These are phyloP conservation scores for Violaceomyces palustris DNA, from an alignment of 1,284 basidiomycete species.

Conservation along the genomic window DNA sequence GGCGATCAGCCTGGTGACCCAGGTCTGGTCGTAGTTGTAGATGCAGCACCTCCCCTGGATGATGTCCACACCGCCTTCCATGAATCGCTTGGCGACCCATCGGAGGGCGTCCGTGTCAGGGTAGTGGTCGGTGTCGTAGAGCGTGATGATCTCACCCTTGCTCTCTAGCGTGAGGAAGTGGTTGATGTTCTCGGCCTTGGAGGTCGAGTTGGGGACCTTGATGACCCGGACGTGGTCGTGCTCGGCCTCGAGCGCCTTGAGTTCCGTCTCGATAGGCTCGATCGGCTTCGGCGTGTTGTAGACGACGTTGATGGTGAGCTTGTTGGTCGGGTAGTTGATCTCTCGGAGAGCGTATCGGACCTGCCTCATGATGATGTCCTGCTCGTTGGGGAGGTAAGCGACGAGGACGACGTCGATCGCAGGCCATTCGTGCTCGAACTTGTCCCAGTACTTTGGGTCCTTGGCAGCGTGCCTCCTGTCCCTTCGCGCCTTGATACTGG, in stretches of 20 bases:
- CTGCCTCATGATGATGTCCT: constrained; percentile 45
- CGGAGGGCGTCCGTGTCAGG: constrained; percentile 36
- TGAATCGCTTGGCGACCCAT: constrained; percentile 37
- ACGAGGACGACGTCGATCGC: constrained; percentile 41
- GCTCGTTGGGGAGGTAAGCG: constrained; percentile 43
- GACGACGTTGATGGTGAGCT: constrained; percentile 40
- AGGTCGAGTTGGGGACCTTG: constrained; percentile 40
- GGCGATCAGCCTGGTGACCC: constrained; percentile 28
- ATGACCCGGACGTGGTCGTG: constrained; percentile 30
- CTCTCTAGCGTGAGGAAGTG: constrained; percentile 34
- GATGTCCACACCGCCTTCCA: constrained; percentile 43
- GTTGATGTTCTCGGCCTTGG: constrained; percentile 46
- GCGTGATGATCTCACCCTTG: constrained; percentile 39
- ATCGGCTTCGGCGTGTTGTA: constrained; percentile 47
- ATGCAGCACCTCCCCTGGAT: constrained; percentile 45
- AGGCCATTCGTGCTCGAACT: constrained; percentile 35
- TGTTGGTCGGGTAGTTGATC: constrained; percentile 37
- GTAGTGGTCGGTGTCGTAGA: constrained; percentile 46
- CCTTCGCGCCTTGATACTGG: constrained; percentile 29
- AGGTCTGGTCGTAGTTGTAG: constrained; percentile 41
- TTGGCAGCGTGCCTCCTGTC: constrained; percentile 28
- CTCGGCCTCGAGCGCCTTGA: constrained; percentile 21
- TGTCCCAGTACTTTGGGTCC: too few species aligned
- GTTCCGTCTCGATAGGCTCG: constrained; percentile 30
- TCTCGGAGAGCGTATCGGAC: constrained; percentile 36